Evolutionary conservation across 2,329 filamentous ascomycete species (phyloP).

Genomic region (Pseudogymnoascus sp.): DNA sequence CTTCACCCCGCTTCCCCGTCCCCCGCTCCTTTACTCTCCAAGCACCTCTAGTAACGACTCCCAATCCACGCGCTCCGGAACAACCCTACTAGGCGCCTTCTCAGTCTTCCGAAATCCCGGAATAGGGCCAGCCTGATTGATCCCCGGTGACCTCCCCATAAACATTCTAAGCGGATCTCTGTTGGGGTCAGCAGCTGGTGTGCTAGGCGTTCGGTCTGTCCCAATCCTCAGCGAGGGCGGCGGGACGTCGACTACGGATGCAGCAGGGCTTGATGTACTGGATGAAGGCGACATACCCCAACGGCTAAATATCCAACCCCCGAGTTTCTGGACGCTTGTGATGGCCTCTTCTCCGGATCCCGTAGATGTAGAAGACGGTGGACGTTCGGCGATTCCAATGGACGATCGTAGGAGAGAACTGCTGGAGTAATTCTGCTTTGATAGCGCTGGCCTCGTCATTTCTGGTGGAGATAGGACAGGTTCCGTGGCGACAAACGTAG

Average conservation of each 20-base stretch:
- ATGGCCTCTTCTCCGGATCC: constrained; percentile 13
- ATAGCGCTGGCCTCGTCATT: constrained; percentile 50
- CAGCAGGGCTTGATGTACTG: constrained; percentile 21
- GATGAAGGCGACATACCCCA: constrained; percentile 48
- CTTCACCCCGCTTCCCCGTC: neutral
- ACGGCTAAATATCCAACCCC: constrained; percentile 57
- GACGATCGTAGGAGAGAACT: constrained; percentile 50
- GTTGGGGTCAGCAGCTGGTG: constrained; percentile 21
- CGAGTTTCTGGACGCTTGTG: constrained; percentile 46
- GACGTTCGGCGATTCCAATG: constrained; percentile 33
- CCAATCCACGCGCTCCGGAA: constrained; percentile 23
- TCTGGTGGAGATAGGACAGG: constrained; percentile 47
- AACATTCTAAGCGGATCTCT: constrained; percentile 30
- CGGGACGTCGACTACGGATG: constrained; percentile 10
- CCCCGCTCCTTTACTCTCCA: constrained; percentile 13
- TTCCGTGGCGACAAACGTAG: constrained; percentile 41
- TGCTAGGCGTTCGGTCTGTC: constrained; percentile 26
- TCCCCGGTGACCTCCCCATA: constrained; percentile 54
- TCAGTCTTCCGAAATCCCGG: constrained; percentile 55
- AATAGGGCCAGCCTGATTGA: constrained; percentile 71
- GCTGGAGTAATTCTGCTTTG: constrained; percentile 42
- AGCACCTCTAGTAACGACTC: constrained; percentile 27
- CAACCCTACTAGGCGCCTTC: constrained; percentile 26
- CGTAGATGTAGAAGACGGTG: constrained; percentile 13
- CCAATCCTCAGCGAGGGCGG: constrained; percentile 10